Conservation (phyloP, 495 filamentous ascomycete genomes). For the Penicillium manginii region DNA sequence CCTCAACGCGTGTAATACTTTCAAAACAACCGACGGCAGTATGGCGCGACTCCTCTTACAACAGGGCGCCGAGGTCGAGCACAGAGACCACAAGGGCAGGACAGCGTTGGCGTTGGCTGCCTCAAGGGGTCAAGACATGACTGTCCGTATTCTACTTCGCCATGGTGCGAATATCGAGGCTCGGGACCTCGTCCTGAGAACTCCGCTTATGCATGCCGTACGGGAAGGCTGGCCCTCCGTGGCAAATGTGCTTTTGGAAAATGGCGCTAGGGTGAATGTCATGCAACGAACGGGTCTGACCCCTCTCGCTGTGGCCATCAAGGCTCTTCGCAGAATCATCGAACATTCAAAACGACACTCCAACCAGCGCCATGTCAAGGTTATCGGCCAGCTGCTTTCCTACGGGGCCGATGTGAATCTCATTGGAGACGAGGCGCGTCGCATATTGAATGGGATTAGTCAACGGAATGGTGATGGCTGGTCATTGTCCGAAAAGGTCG, state of each 20-base stretch:
- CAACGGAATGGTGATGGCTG: background rate
- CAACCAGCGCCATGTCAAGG: slow-evolving; percentile 1
- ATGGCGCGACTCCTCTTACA: background rate
- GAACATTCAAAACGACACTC: slow-evolving; percentile 3
- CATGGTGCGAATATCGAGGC: slow-evolving; percentile 1
- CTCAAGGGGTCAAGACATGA: background rate
- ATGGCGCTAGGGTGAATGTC: background rate
- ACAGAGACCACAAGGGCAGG: slow-evolving; percentile 2
- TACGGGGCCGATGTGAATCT: slow-evolving; percentile 2
- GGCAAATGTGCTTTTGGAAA: background rate
- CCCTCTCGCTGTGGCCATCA: background rate
- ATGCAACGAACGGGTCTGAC: slow-evolving; percentile 1
- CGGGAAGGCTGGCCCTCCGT: slow-evolving; percentile 4
- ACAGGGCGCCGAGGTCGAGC: slow-evolving; percentile 1
- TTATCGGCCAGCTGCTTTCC: background rate
- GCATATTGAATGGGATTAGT: background rate
- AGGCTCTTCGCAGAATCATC: slow-evolving; percentile 5
- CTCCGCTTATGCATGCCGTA: slow-evolving; percentile 3
- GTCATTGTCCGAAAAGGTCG: background rate
- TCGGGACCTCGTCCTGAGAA: background rate
- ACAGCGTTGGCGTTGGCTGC: slow-evolving; percentile 1
- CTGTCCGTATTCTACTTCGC: background rate
- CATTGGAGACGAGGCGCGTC: background rate
- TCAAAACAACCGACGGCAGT: slow-evolving; percentile 3
- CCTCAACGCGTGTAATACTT: slow-evolving; percentile 1